Conservation (phyloP, 2,329 filamentous ascomycete genomes). For the Hypoxylon sp. region DNA sequence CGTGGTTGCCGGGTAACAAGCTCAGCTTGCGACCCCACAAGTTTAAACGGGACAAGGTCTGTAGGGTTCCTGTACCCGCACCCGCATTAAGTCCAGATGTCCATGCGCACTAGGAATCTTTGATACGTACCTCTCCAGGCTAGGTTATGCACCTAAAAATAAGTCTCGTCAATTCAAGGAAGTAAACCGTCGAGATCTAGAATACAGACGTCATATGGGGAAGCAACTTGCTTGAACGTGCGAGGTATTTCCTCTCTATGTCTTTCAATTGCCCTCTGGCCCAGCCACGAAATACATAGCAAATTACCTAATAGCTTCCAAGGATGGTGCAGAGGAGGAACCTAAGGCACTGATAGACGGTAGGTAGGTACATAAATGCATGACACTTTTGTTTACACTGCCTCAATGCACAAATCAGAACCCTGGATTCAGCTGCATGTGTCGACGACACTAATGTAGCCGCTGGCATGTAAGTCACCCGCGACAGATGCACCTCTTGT, state of each 20-base stretch:
- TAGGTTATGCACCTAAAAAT: no score
- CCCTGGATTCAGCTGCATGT: conserved; percentile 29
- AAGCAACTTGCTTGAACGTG: not conserved
- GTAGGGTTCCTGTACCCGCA: conserved; percentile 15
- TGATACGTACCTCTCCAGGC: not conserved
- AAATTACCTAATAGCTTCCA: no score
- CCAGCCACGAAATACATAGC: no score
- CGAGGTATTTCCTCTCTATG: no score
- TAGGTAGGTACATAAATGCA: conserved; percentile 18
- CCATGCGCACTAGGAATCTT: not conserved
- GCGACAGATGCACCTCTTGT: conserved; percentile 39
- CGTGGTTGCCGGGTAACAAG: conserved; percentile 51
- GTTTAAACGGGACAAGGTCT: conserved; percentile 14
- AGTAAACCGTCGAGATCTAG: not conserved
- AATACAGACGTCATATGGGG: not conserved
- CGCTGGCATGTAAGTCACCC: conserved; percentile 45
- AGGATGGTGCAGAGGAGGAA: not conserved
- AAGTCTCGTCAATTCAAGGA: not conserved
- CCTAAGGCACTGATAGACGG: conserved; percentile 5
- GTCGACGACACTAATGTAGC: conserved; percentile 35
- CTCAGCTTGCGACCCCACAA: conserved; percentile 24
- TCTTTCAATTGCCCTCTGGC: no score
- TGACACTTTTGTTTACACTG: conserved; percentile 27
- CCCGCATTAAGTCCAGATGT: conserved; percentile 7
- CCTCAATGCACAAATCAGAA: conserved; percentile 30